Evolutionary conservation across 305 asterid species (phyloP), one percentile per base, ranked within the genome.

Genomic region (Fraxinus xanthoxyloides): DNA sequence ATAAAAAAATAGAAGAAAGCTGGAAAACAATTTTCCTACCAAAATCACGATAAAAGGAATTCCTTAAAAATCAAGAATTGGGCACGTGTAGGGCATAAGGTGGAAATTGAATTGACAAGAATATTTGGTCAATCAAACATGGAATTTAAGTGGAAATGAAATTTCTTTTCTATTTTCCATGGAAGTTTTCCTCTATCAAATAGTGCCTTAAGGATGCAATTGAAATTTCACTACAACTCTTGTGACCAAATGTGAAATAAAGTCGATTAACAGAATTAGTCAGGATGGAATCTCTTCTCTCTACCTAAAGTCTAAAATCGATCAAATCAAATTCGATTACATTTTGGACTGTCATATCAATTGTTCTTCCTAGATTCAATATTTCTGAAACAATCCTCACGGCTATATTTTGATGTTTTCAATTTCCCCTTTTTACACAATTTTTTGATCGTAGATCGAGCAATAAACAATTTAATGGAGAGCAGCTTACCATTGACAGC

Each of bases 401-500:
- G 26, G 70, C 19, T 65, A 24, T 23, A 65, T 24, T 65, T 65
- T 65, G 72, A 65, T 65, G 73, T 23, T 65, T 26, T 65, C n/a
- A 65, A 65, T 65, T 65, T 65, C 8, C 73, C 73, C n/a, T 3
- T 65, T 65, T 26, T 65, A 10, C 35, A 9, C 34, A 65, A 24
- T 24, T 23, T 65, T 65, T 65, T 65, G 35, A 65, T 65, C 72
- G 72, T 23, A 65, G 72, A 65, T 65, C 35, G 13, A 26, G 19
- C 32, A 26, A 69, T 75, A 48, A 8, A 70, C 56, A 48, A 48
- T 15, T 15, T 32, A 61, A 91, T 92, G 97, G 95, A 92, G 61
- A 84, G 83, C 85, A 79, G 82, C 35, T 89, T 93, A 82, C 97
- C 97, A 35, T 85, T 85, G 79, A 78, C 90, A 1, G 19, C 87